A percentile compares a stretch with the other conserved stretches of the same genome.
Conservation (phyloP, 768 basidiomycete species). For the Epithele typhae region DNA sequence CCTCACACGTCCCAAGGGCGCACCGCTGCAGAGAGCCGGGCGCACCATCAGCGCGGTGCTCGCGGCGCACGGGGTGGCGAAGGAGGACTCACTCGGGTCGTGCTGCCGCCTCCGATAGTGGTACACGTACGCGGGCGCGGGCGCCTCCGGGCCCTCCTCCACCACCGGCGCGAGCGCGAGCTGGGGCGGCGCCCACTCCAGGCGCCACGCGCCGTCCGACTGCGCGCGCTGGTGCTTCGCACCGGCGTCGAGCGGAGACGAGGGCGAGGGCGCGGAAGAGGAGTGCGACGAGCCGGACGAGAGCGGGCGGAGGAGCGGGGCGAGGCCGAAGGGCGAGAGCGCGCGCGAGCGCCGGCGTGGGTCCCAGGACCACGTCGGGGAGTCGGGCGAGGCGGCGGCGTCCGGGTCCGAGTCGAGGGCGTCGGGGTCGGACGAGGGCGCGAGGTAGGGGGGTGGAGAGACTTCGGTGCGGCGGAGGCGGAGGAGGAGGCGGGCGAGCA, state of each 20-base stretch:
- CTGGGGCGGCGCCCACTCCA: background rate
- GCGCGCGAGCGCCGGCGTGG: background rate
- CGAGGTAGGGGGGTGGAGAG: background rate
- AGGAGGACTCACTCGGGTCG: constrained; percentile 14
- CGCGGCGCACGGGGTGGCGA: too few species aligned
- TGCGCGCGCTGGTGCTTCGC: background rate
- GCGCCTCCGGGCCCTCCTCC: background rate
- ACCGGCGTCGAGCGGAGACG: background rate
- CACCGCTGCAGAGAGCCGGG: background rate
- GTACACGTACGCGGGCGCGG: background rate
- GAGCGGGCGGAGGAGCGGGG: constrained; percentile 1
- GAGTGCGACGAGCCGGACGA: constrained; percentile 1
- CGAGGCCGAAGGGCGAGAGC: constrained; percentile 13
- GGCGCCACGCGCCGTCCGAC: background rate
- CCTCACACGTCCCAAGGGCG: background rate
- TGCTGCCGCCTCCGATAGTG: constrained; percentile 9
- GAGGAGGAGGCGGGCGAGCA: constrained; percentile 31
- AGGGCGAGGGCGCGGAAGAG: background rate
- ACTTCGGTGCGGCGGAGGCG: constrained; percentile 28
- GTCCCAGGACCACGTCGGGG: background rate
- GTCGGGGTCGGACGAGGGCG: background rate
- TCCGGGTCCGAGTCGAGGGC: background rate
- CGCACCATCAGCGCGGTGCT: background rate
- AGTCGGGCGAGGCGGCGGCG: background rate
- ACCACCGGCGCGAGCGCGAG: background rate